Base-by-base conservation (phyloP, 495 filamentous ascomycete species). In the Trichoderma virens region DNA sequence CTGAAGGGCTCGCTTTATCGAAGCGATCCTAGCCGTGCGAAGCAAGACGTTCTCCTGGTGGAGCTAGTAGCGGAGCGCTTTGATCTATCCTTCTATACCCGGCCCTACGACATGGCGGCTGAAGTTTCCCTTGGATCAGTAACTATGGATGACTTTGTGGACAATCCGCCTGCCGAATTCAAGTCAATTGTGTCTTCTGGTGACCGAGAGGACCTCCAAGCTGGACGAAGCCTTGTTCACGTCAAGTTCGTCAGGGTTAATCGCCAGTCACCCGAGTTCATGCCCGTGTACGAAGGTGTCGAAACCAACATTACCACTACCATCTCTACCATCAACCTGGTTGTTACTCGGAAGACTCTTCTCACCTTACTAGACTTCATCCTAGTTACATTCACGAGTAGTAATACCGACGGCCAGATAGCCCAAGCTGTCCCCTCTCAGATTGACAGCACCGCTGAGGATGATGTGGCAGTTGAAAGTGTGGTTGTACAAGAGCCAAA, bases 361-460 rank as follows among this genome's bases (percentile, higher is more conserved):
- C 81, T 98, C 65, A 98, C 94, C 0, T 80, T 98, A n/a, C 76
- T 98, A 63, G 94, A 98, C 75, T 98, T 98, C 71, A 85, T 96
- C 54, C 85, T 98, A n/a, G 78, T 92, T 62, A 98, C 94, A 0
- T 98, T 98, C 70, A 90, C 94, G 5, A 90, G 87, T 68, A 86
- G 87, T 28, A 83, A 87, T 25, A 79, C 66, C 67, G 67, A 67
- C 68, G 66, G 71, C 30, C 71, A 71, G 4, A 5, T 23, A 14
- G n/a, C 8, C 11, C 71, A 74, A 47, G 74, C 74, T 41, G 78
- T 68, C 8, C 68, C 79, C 27, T 73, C 75, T 34, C 72, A 77
- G 59, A 47, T 66, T 18, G 79, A 76, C 8, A 67, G 72, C n/a
- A n/a, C n/a, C 28, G 69, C 74, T 47, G 61, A 45, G 1, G 69